These are phyloP conservation scores for Teratosphaeria zuluensis DNA, from an alignment of 2,329 filamentous ascomycete species.

Conservation along the genomic window DNA sequence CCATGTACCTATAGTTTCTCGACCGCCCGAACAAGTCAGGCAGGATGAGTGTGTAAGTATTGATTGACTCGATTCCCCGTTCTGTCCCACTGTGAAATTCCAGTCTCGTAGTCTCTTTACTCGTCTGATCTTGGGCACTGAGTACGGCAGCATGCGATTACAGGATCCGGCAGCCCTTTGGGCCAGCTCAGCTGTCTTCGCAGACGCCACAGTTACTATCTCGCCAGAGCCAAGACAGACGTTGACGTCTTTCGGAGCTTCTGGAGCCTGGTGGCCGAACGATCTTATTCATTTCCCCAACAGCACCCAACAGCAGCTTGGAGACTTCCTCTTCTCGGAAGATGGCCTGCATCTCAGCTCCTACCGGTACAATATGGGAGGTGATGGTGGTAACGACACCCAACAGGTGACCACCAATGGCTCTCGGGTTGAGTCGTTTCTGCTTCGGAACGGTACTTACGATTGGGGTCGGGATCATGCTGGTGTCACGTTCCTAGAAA, in stretches of 20 bases:
- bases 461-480: conserved; percentile 10
- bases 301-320: conserved; percentile 3
- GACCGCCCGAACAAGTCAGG: background rate
- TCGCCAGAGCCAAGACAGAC: conserved; percentile 4
- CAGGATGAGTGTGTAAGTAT: background rate
- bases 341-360: conserved; percentile 8
- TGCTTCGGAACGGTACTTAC: conserved; percentile 9
- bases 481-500: conserved; percentile 8
- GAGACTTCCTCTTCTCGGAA: conserved; percentile 8
- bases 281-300: conserved; percentile 8
- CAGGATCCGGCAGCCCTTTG: background rate
- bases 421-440: conserved; percentile 7
- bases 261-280: conserved; percentile 6
- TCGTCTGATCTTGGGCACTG: background rate
- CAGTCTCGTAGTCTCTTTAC: background rate
- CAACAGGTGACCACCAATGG: conserved; percentile 4
- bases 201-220: background rate
- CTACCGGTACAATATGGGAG: conserved; percentile 10
- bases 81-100: background rate
- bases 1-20: background rate
- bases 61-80: background rate
- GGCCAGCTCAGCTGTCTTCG: background rate
- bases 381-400: conserved; percentile 6
- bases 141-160: background rate
- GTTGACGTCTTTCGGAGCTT: conserved; percentile 8